Evolutionary conservation across 2,329 filamentous ascomycete genomes (phyloP).

Genomic region (Coniochaeta prunicola): DNA sequence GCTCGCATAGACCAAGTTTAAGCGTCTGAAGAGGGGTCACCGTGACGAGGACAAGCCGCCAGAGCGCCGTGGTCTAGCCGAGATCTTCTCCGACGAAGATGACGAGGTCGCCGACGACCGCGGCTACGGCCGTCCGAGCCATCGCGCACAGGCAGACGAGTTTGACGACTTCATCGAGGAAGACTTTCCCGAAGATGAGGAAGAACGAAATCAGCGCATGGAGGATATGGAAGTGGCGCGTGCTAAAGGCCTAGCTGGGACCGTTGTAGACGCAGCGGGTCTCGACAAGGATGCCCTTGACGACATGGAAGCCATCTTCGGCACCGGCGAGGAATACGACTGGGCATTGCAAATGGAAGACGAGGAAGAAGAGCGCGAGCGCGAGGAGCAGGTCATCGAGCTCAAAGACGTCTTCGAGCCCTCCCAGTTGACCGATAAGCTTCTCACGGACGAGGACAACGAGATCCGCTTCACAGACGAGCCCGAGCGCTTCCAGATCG

Average conservation of each 20-base stretch:
- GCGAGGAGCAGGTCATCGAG: conserved; percentile 78
- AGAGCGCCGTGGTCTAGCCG: conserved; percentile 67
- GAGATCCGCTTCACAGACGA: conserved; percentile 81
- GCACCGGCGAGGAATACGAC: conserved; percentile 90
- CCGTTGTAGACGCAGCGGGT: conserved; percentile 71
- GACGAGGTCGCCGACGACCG: conserved; percentile 59
- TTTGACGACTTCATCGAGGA: conserved; percentile 97
- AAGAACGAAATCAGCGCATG: conserved; percentile 64
- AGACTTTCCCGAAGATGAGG: conserved; percentile 83
- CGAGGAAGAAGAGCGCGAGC: conserved; percentile 70
- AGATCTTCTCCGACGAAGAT: conserved; percentile 95
- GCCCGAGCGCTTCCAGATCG: conserved; percentile 89
- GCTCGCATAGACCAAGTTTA: conserved; percentile 72
- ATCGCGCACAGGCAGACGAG: conserved; percentile 63
- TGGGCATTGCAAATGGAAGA: conserved; percentile 90
- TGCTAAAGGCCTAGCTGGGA: conserved; percentile 61
- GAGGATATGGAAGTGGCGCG: conserved; percentile 87
- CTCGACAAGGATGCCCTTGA: conserved; percentile 89
- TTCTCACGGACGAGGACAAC: conserved; percentile 94
- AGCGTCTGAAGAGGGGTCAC: conserved; percentile 89
- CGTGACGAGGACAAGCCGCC: conserved; percentile 59
- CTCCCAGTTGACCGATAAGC: conserved; percentile 85
- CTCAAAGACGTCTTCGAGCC: conserved; percentile 98
- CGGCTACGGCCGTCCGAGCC: conserved; percentile 41
- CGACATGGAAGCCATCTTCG: conserved; percentile 94